Percentiles rank a stretch among this genome's conserved stretches.
Conservation (phyloP, 2,329 filamentous ascomycete genomes). For the Phoma sp. region DNA sequence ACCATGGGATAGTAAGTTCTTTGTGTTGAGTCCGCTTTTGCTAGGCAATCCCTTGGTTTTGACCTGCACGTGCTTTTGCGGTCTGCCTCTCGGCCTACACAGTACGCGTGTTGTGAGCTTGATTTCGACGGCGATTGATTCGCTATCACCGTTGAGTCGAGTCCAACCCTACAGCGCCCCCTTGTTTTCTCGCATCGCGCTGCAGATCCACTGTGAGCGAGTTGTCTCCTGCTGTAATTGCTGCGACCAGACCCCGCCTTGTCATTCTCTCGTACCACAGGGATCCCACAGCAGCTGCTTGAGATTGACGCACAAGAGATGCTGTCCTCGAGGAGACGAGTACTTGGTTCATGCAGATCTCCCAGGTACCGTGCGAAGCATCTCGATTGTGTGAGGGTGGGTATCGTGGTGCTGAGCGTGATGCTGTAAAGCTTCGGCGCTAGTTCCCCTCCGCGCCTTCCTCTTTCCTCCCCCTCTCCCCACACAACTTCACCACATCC, state of each 20-base stretch:
- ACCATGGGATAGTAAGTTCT: not conserved
- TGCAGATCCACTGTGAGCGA: not conserved
- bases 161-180: not conserved
- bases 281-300: too few relatives aligned
- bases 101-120: not conserved
- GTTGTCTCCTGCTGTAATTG: not conserved
- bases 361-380: not conserved
- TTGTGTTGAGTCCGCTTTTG: not conserved
- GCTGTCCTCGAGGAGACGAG: too few relatives aligned
- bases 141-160: too few relatives aligned
- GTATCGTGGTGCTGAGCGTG: not conserved
- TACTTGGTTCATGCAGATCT: not conserved
- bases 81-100: not conserved
- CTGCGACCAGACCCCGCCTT: not conserved
- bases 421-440: constrained; percentile 3
- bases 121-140: too few relatives aligned
- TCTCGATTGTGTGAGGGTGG: not conserved
- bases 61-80: constrained; percentile 6
- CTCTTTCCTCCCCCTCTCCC: not conserved
- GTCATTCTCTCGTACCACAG: too few relatives aligned
- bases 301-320: too few relatives aligned
- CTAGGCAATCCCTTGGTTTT: not conserved
- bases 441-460: constrained; percentile 4
- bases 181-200: not conserved
- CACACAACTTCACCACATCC: not conserved